phyloP scores from a whole-genome alignment of 2,329 filamentous ascomycete species.

The Colletotrichum musae region DNA sequence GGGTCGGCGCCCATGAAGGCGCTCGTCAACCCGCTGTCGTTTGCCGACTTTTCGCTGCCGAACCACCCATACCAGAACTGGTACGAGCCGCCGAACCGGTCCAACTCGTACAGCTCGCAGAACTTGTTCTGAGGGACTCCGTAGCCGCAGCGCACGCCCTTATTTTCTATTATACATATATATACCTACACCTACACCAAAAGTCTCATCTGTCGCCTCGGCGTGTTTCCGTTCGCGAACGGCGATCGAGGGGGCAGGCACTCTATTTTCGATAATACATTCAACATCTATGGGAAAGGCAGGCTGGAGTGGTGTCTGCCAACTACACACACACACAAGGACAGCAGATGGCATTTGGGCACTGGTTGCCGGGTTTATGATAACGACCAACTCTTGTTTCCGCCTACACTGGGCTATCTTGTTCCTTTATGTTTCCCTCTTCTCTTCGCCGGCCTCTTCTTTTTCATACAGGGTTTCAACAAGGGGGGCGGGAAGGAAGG shows the following conservation, averaged over 20 bases:
- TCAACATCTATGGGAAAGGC: neutral
- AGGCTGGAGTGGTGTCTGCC: neutral
- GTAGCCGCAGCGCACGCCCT: neutral
- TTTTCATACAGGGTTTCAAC: conserved; percentile 1
- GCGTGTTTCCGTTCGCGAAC: neutral
- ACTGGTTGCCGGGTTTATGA: conserved; percentile 34
- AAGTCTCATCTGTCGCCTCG: too few species aligned
- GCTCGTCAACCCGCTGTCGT: conserved; percentile 78
- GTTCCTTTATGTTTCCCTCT: neutral
- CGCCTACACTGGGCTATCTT: neutral
- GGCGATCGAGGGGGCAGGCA: neutral
- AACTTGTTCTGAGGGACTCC: conserved; percentile 17
- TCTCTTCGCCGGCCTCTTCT: neutral
- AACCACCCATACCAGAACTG: conserved; percentile 87
- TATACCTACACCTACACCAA: neutral
- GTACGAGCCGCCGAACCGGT: conserved; percentile 79
- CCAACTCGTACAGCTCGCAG: conserved; percentile 37
- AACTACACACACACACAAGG: neutral
- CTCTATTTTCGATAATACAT: neutral
- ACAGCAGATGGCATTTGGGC: conserved; percentile 1
- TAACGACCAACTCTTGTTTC: conserved; percentile 10
- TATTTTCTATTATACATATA: neutral
- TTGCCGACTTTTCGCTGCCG: conserved; percentile 82
- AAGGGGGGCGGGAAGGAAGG: neutral
- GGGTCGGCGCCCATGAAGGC: conserved; percentile 49